Base-by-base conservation (phyloP, 2,329 filamentous ascomycete species). In the Xylariomycetidae sp. region DNA sequence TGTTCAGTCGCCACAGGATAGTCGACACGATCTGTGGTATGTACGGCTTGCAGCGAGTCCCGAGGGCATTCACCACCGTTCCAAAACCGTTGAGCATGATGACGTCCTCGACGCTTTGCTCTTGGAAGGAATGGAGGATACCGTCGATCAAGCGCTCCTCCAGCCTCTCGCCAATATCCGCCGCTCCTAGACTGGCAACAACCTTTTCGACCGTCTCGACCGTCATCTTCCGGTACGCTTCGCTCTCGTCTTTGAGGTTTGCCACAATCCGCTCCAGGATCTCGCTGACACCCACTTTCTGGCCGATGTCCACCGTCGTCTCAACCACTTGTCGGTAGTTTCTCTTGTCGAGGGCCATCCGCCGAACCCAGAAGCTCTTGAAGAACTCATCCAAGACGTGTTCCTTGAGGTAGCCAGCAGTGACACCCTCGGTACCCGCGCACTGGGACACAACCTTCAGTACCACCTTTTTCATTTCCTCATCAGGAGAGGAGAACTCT, bases 381-480 rank as follows among this genome's bases (percentile, higher is more conserved):
- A 98, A 98, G 57, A 98, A 98, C 40, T 96, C 92, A 46, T 86
- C 81, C 24, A 98, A 70, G 6, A 98, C 89, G 42, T 94, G 84
- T 54, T 96, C 89, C 61, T 95, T 96, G 25, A 98, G 73, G 54
- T 96, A 98, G 24, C 81, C 84, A 22, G 89, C 85, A 20, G 92
- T 96, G 18, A 98, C 92, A 64, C 92, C 92, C 54, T 94, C 85
- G 3, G 90, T 96, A 48, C 83, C 83, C 6, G 92, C 86, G 55
- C 92, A 96, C 56, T 98, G 92, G 13, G 89, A 95, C 12, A 98
- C 80, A 18, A 98, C 92, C 63, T 96, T 96, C 38, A 98, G 68
- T 6, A 98, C 92, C 1, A 98, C 92, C 67, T 98, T 98, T 67
- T 96, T 98, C 92, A 98, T 98, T 62, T 98, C 92, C 61, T 98